Evolutionary conservation across 345 rosid species (phyloP), one percentile per base, ranked within the genome.

Genomic region (Boechera retrofracta): DNA sequence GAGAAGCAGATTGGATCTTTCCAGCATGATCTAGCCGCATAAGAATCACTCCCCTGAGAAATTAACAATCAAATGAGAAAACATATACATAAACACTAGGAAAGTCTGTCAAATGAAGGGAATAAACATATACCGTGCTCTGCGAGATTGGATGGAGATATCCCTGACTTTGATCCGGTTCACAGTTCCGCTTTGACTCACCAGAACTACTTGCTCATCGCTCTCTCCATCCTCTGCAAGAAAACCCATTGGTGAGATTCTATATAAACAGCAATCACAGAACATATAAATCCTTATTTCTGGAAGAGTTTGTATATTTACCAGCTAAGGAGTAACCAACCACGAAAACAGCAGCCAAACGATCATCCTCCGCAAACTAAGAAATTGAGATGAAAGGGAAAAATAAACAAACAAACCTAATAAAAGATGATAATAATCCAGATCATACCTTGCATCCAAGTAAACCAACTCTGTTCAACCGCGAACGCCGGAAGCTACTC

Each of bases 21-120:
- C 99, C 98, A 0, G 92, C 89, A 56, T 89, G 77, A 78, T 95
- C 99, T 64, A 95, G 81, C 67, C 97, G 85, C 99, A 92, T 92
- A 76, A 95, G 80, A 67, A 92, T 92, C 67, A 95, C 98, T 7
- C 99, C 99, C 79, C 99, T 94, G 85, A 49, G 42, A 51, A 57
- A 77, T 26, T 9, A 64, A 62, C 33, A 64, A 31, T 32, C 11
- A 31, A 57, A 52, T 53, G n/a, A 26, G 39, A 67, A n/a, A 74
- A 31, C 32, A 41, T 4, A 21, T 12, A 29, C 1, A n/a, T 2
- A 8, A 15, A 57, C 33, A 60, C 10, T 54, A 24, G 49, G 33
- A 60, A 11, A 16, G 24, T 52, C 44, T 31, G 44, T 58, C 38
- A 36, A 55, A 41, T 18, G 44, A 21, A 33, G 44, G 61, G 13